Base-by-base conservation (phyloP, 2,329 filamentous ascomycete genomes). In the Metarhizium robertsii region DNA sequence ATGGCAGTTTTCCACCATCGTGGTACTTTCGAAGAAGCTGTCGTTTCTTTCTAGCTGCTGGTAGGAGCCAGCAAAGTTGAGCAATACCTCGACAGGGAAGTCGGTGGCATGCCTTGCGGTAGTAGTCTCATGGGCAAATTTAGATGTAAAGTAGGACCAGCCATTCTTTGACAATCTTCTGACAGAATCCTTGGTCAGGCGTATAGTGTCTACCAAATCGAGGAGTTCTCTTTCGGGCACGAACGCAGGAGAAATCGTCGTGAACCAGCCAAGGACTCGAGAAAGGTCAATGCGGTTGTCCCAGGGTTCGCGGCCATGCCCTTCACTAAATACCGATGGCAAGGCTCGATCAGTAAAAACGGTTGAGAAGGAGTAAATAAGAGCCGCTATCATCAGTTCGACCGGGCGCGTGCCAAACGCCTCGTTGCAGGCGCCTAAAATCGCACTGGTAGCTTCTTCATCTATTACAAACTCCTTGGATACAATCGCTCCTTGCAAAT, bases 261-360 rank as follows among this genome's bases (percentile, higher is more conserved):
- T 54, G 32, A 54, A 54, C 53, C 53, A 54, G 11, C 71, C 71
- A 2, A 73, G 67, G 1, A 69, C 72, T 14, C 63, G 52, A 3
- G 68, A 65, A 1, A 69, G 53, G 53, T 72, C 66, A 13, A 69
- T 56, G 3, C 45, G 25, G 3, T 59, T 42, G 50, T 64, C 60
- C 64, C 64, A 68, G 1, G 67, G 55, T 38, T 73, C 68, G 11
- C 71, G 64, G 8, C 69, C 57, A 16, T 58, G 57, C 14, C 57
- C 52, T 49, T 58, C 57, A 10, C 10, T 16, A 20, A 55, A 55
- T 13, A 55, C 47, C 10, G 48, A 11, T 2, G 47, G 47, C 8
- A 48, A 32, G 13, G 47, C 6, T 11, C 53, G 47, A 11, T 55
- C 25, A 10, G 49, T 29, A 29, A 55, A 55, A 10, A 45, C 43